These are phyloP conservation scores for Phtheirospermum japonicum DNA, from an alignment of 257 asterid genomes.

Conservation along the genomic window DNA sequence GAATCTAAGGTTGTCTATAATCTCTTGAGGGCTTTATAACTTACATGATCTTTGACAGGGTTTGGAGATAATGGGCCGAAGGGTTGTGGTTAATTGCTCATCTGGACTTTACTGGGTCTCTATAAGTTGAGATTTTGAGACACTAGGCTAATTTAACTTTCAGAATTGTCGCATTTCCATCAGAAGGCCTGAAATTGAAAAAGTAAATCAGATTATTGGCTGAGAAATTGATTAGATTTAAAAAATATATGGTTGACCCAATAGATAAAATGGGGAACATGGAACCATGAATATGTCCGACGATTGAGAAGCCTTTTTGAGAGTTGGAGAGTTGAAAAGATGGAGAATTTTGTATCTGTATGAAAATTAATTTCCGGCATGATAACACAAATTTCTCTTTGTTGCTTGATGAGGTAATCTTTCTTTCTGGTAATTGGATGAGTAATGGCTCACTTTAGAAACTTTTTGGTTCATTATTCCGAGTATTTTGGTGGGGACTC, in stretches of 20 bases:
- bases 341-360: background rate
- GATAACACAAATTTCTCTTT: background rate
- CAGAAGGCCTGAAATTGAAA: constrained; percentile 10
- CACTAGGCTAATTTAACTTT: constrained; percentile 22
- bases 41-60: background rate
- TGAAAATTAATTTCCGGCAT: background rate
- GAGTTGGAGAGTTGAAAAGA: background rate
- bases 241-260: no score
- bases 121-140: constrained; percentile 1
- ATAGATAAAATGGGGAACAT: background rate
- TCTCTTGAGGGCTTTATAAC: constrained; percentile 8
- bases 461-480: background rate
- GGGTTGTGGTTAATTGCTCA: constrained; percentile 18
- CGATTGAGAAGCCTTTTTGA: no score
- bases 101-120: background rate
- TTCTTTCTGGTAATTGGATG: no score
- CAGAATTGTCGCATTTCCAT: constrained; percentile 12
- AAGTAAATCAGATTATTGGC: constrained; percentile 2
- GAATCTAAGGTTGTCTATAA: background rate
- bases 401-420: background rate
- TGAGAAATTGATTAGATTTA: constrained; percentile 5
- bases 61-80: constrained; percentile 14
- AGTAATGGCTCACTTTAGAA: background rate
- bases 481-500: no score
- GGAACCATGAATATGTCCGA: background rate